These are phyloP conservation scores for Neurospora africana DNA, from an alignment of 495 filamentous ascomycete genomes.

Conservation along the genomic window DNA sequence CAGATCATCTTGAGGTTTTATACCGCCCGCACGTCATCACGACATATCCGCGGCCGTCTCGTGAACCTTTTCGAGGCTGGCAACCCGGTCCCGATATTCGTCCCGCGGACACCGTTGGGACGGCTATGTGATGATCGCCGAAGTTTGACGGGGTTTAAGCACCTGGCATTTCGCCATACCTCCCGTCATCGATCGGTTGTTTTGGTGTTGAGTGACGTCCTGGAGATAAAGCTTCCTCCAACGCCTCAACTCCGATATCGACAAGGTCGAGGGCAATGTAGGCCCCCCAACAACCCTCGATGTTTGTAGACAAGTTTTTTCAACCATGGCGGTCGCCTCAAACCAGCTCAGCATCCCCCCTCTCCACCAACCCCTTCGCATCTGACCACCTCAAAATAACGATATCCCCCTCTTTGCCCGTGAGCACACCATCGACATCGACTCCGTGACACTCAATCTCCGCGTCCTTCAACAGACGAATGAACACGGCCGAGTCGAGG, in stretches of 20 bases:
- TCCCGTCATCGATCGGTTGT: neutral
- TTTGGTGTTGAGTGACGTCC: neutral
- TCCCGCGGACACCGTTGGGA: neutral
- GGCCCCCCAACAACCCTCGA: neutral
- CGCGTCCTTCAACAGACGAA: slow-evolving; percentile 54
- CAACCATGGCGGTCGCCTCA: slow-evolving; percentile 27
- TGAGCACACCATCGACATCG: slow-evolving; percentile 44
- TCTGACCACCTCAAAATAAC: slow-evolving; percentile 81
- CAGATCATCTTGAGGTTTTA: neutral
- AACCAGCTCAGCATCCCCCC: slow-evolving; percentile 73
- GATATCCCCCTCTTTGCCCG: slow-evolving; percentile 71
- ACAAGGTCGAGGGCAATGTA: neutral
- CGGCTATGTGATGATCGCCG: neutral
- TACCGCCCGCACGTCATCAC: neutral
- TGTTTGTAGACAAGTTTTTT: neutral
- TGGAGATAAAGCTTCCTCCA: neutral
- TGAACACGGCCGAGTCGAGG: slow-evolving; percentile 70
- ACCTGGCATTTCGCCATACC: neutral
- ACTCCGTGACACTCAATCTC: slow-evolving; percentile 48
- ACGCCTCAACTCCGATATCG: neutral
- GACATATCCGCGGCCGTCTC: neutral
- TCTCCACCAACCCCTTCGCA: slow-evolving; percentile 57
- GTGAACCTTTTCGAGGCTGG: neutral
- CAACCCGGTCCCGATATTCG: neutral
- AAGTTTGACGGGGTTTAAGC: neutral